phyloP scores from a whole-genome alignment of 2,329 filamentous ascomycete species.

The Pseudogymnoascus sp. region DNA sequence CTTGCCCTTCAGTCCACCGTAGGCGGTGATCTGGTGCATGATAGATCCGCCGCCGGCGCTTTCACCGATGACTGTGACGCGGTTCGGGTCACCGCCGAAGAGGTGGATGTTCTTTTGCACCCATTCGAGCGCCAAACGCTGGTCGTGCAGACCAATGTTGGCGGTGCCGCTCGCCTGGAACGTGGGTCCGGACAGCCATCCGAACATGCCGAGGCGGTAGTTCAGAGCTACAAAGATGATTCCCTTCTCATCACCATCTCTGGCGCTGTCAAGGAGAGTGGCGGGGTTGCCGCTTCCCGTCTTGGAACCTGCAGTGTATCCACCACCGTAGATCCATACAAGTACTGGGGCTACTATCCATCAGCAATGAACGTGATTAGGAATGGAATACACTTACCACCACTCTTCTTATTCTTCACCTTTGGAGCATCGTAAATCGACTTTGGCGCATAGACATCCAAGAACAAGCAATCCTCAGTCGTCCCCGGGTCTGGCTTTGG shows the following conservation, averaged over 20 bases:
- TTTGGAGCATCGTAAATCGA: conserved; percentile 25
- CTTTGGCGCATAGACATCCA: conserved; percentile 38
- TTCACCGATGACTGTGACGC: conserved; percentile 42
- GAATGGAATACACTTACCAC: conserved; percentile 14
- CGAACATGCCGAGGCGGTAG: conserved; percentile 29
- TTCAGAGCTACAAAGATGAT: conserved; percentile 30
- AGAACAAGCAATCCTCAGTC: conserved; percentile 39
- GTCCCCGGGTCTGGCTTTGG: conserved; percentile 15
- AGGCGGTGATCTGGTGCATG: conserved; percentile 39
- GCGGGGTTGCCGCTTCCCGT: conserved; percentile 30
- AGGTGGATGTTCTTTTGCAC: conserved; percentile 42
- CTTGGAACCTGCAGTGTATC: conserved; percentile 36
- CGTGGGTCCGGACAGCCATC: conserved; percentile 32
- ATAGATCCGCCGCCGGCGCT: conserved; percentile 43
- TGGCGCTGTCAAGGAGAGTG: conserved; percentile 29
- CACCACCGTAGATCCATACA: conserved; percentile 43
- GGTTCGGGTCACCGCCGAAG: conserved; percentile 44
- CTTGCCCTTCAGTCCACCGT: conserved; percentile 34
- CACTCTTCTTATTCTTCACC: not conserved
- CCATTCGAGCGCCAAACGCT: conserved; percentile 49
- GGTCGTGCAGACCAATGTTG: conserved; percentile 44
- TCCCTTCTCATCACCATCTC: conserved; percentile 28
- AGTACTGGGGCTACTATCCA: conserved; percentile 33
- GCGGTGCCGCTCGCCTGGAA: conserved; percentile 35
- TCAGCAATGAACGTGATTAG: conserved; percentile 11